Conservation (phyloP, 306 rosid species). For the Elaeagnus macrophylla region DNA sequence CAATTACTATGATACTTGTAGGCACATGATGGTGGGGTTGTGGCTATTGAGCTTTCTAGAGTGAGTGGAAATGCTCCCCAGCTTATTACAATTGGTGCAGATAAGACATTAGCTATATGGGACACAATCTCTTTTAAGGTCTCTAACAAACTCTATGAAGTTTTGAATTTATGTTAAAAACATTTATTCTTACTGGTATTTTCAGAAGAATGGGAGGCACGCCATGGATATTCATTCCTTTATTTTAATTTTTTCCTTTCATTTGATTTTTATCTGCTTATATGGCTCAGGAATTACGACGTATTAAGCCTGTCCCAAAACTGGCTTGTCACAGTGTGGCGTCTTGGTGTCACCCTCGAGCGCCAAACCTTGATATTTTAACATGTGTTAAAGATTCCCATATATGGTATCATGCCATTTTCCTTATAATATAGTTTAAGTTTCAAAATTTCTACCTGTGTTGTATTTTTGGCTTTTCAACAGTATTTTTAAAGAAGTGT, state of each 20-base stretch:
- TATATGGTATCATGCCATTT: conserved; percentile 48
- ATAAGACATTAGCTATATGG: conserved; percentile 97
- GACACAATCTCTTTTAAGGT: conserved; percentile 96
- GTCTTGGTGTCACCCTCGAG: conserved; percentile 99
- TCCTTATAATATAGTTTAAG: conserved; percentile 2
- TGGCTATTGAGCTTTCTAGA: conserved; percentile 94
- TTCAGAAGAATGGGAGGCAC: conserved; percentile 20
- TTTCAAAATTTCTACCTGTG: neutral
- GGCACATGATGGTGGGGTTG: conserved; percentile 99
- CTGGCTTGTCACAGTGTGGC: conserved; percentile 98
- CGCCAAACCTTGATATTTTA: conserved; percentile 94
- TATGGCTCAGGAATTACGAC: conserved; percentile 73
- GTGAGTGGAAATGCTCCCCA: conserved; percentile 95
- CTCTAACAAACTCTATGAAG: conserved; percentile 4
- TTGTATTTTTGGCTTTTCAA: neutral
- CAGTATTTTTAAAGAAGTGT: neutral
- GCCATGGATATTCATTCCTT: no score
- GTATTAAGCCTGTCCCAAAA: conserved; percentile 92
- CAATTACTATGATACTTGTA: conserved; percentile 28
- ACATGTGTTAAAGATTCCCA: conserved; percentile 98
- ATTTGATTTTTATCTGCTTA: conserved; percentile 7
- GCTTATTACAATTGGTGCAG: conserved; percentile 96
- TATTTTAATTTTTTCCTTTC: conserved; percentile 5
- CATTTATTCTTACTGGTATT: conserved; percentile 12
- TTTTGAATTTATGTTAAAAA: conserved; percentile 11